Conservation (phyloP, 495 filamentous ascomycete species). For the Xanthoparmelia taractica region DNA sequence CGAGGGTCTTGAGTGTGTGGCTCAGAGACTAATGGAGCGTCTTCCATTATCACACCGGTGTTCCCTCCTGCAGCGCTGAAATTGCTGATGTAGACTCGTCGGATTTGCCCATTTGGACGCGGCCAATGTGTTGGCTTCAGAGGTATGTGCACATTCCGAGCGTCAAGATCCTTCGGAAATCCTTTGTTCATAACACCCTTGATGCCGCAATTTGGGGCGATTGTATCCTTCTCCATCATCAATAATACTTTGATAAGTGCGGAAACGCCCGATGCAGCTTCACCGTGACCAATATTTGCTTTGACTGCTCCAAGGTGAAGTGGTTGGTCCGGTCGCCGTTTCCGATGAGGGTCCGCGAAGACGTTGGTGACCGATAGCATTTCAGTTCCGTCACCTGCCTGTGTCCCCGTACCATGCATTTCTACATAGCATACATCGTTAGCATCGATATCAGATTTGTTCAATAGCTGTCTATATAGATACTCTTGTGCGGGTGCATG, state of each 20-base stretch:
- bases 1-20: constrained; percentile 37
- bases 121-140: too few species aligned
- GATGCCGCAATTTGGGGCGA: constrained; percentile 59
- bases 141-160: constrained; percentile 47
- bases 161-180: constrained; percentile 51
- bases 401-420: constrained; percentile 81
- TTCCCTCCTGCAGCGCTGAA: constrained; percentile 56
- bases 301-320: constrained; percentile 78
- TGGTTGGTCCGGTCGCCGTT: constrained; percentile 21
- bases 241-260: constrained; percentile 67
- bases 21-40: constrained; percentile 34
- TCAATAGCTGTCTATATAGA: constrained; percentile 57
- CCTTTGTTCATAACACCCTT: constrained; percentile 35
- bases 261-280: constrained; percentile 69
- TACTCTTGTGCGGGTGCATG: constrained; percentile 60
- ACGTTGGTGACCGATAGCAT: constrained; percentile 68
- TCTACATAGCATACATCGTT: constrained; percentile 71
- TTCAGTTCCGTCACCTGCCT: constrained; percentile 71
- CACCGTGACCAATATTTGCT: constrained; percentile 75
- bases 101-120: too few species aligned
- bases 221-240: constrained; percentile 63
- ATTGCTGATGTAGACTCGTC: constrained; percentile 61
- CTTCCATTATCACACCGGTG: constrained; percentile 50
- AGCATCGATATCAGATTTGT: constrained; percentile 58
- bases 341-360: constrained; percentile 53